Evolutionary conservation across 1,284 basidiomycete species (phyloP), one percentile per base, ranked within the genome.

Genomic region (Trichosporon sp.): DNA sequence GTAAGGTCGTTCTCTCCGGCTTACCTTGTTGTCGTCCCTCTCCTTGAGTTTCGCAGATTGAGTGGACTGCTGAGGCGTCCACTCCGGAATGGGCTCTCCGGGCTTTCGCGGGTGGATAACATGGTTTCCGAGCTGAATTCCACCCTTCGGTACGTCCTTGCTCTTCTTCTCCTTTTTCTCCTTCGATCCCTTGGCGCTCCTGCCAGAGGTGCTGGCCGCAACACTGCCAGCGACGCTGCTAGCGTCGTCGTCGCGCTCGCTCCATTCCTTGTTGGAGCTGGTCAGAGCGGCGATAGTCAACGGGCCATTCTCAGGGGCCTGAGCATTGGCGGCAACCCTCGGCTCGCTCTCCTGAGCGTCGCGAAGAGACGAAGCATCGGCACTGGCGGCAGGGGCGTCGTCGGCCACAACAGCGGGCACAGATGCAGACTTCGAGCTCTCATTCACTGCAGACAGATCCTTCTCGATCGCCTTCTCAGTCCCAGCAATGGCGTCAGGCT

Each of bases 181-280:
- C 27, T 54, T 54, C 49, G 25, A 31, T 14, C 49, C 27, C 49
- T 54, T 54, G 14, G 49, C 11, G 13, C 25, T 54, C 49, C 49
- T 54, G 13, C 27, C 49, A 1, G 49, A 54, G 27, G 16, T 54
- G 27, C 49, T 54, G 27, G 25, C 49, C 2, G 49, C 49, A 8
- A 54, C 49, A 9, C 49, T 54, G 27, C 49, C 49, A n/a, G 49
- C 49, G 49, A 54, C 49, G 49, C 49, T 54, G 49, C 49, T 54
- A 54, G 49, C 25, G 49, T 54, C 49, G 29, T 54, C 49, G 27
- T 29, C 49, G 21, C 49, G 49, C 25, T 54, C 49, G 27, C 49
- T 54, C 49, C 49, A 54, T 2, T 54, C 49, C 49, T 54, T 54
- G 49, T 54, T 54, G 49, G 49, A 54, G 49, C 27, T 54, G 29